Percentiles rank a stretch among this genome's conserved stretches.
phyloP scores from a whole-genome alignment of 805 yeast species.

The Spathaspora girioi region DNA sequence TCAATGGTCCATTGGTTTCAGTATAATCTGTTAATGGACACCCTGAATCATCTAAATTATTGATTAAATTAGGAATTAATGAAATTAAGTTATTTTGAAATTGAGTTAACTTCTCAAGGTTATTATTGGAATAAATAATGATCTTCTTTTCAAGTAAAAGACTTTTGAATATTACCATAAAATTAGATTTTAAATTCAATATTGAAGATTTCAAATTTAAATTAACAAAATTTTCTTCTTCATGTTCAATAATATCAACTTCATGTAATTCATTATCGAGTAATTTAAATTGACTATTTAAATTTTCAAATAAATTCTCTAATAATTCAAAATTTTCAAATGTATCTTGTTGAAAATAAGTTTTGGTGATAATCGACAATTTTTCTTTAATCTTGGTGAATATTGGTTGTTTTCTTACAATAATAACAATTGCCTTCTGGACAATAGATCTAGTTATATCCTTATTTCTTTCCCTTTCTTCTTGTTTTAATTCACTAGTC shows the following conservation, averaged over 20 bases:
- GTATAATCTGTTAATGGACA: constrained; percentile 62
- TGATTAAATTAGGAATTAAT: constrained; percentile 74
- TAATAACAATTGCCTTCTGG: constrained; percentile 85
- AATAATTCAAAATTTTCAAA: constrained; percentile 69
- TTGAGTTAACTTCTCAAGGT: constrained; percentile 76
- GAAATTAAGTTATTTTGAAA: constrained; percentile 82
- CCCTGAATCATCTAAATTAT: constrained; percentile 72
- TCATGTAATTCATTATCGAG: constrained; percentile 3
- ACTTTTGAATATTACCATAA: constrained; percentile 70
- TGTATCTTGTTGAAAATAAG: constrained; percentile 77
- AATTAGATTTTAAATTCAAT: constrained; percentile 51
- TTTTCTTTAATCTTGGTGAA: constrained; percentile 88
- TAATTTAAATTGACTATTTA: constrained; percentile 34
- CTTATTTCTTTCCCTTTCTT: constrained; percentile 43
- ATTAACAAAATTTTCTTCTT: constrained; percentile 54
- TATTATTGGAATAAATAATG: constrained; percentile 68
- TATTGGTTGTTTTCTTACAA: constrained; percentile 76
- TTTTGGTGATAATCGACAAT: constrained; percentile 80
- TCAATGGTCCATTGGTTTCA: constrained; percentile 47
- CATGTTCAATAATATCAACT: constrained; percentile 8
- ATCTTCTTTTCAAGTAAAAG: constrained; percentile 71
- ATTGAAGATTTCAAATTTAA: constrained; percentile 66
- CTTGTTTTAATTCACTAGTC: constrained; percentile 50
- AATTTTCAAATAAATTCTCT: constrained; percentile 65
- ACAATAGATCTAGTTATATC: constrained; percentile 83